Conservation (phyloP, 805 yeast genomes). For the Yarrowia bubula region DNA sequence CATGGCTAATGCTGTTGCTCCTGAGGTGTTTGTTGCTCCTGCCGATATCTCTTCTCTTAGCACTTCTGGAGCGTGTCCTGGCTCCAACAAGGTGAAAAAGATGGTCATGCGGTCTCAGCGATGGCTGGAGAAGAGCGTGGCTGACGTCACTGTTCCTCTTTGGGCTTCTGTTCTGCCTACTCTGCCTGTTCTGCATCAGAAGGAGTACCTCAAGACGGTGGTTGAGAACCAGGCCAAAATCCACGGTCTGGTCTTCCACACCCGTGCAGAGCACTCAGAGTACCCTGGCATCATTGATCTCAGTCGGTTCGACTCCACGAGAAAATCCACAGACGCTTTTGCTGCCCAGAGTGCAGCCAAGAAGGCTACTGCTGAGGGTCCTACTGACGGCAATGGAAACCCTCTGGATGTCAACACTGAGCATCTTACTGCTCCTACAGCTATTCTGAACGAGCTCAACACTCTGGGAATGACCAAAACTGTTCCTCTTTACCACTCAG, state of each 20-base stretch:
- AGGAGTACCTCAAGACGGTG: conserved; percentile 32
- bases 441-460: conserved; percentile 12
- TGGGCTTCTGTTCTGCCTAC: conserved; percentile 40
- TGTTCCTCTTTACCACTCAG: conserved; percentile 16
- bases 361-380: conserved; percentile 15
- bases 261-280: conserved; percentile 30
- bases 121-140: conserved; percentile 38
- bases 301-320: conserved; percentile 27
- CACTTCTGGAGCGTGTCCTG: conserved; percentile 37
- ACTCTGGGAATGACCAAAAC: neutral
- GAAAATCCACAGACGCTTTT: neutral
- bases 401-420: conserved; percentile 8
- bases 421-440: conserved; percentile 3
- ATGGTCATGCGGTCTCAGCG: conserved; percentile 39
- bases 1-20: conserved; percentile 32
- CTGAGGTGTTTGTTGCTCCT: conserved; percentile 41
- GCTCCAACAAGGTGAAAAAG: conserved; percentile 41
- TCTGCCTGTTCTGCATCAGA: conserved; percentile 32
- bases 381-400: conserved; percentile 20
- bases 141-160: conserved; percentile 28
- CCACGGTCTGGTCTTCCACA: conserved; percentile 18
- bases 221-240: conserved; percentile 24
- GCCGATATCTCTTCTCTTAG: conserved; percentile 36
- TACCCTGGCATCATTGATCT: conserved; percentile 16
- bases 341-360: conserved; percentile 10